Evolutionary conservation across 352 stramenopile genomes (phyloP).

Genomic region (Phytopythium delawarense): DNA sequence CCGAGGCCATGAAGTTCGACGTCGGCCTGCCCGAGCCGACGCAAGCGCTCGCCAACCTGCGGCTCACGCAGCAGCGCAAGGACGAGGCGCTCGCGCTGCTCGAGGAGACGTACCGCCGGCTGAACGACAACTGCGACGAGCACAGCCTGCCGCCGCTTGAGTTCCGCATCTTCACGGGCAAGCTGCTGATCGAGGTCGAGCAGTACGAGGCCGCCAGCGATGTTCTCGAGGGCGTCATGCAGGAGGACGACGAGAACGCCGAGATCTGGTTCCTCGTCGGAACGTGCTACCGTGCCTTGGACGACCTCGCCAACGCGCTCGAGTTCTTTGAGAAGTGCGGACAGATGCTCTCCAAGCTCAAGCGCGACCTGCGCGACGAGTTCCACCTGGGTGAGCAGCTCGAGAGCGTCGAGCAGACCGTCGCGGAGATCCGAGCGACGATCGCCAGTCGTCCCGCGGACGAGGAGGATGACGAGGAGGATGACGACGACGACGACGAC

Average conservation of each 20-base stretch:
- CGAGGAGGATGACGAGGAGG: slow-evolving; percentile 48
- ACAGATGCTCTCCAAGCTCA: slow-evolving; percentile 75
- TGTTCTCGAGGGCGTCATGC: slow-evolving; percentile 84
- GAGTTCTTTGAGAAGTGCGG: slow-evolving; percentile 86
- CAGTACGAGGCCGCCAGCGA: slow-evolving; percentile 77
- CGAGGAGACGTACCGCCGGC: slow-evolving; percentile 88
- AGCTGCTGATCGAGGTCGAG: slow-evolving; percentile 86
- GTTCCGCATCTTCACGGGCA: slow-evolving; percentile 79
- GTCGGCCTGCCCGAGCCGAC: slow-evolving; percentile 90
- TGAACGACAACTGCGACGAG: slow-evolving; percentile 75
- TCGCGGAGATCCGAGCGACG: slow-evolving; percentile 41
- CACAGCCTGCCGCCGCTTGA: slow-evolving; percentile 76
- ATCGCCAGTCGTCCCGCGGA: slow-evolving; percentile 57
- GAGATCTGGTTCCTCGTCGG: slow-evolving; percentile 89
- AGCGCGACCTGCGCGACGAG: slow-evolving; percentile 62
- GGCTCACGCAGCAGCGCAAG: slow-evolving; percentile 91
- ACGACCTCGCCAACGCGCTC: slow-evolving; percentile 72
- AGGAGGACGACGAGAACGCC: slow-evolving; percentile 88
- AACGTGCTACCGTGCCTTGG: slow-evolving; percentile 85
- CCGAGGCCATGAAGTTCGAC: slow-evolving; percentile 89
- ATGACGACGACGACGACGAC: slow-evolving; percentile 38
- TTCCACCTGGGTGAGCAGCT: slow-evolving; percentile 81
- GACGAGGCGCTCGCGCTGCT: slow-evolving; percentile 88
- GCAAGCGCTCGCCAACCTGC: slow-evolving; percentile 94
- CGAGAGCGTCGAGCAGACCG: slow-evolving; percentile 66